phyloP scores from a whole-genome alignment of 2,329 filamentous ascomycete species.

The Botrytis cinerea region DNA sequence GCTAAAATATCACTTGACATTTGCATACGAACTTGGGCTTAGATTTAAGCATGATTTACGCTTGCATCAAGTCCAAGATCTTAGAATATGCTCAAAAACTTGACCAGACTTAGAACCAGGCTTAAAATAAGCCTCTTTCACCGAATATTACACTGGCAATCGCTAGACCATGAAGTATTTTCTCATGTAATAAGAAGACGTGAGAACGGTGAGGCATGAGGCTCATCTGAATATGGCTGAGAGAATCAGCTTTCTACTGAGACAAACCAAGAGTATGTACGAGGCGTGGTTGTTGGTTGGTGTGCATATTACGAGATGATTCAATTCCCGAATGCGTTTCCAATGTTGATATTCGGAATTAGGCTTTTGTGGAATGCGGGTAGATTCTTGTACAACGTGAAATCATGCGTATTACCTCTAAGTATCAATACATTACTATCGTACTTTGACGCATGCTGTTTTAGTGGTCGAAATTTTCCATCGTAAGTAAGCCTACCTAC shows the following conservation, averaged over 20 bases:
- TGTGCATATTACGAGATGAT: neutral
- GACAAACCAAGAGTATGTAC: constrained; percentile 10
- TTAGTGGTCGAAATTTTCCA: neutral
- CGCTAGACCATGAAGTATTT: neutral
- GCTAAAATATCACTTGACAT: constrained; percentile 10
- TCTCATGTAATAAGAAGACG: neutral
- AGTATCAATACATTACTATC: neutral
- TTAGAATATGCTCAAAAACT: neutral
- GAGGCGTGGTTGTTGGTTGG: neutral
- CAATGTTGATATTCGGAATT: neutral
- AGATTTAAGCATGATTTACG: neutral
- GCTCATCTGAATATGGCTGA: neutral
- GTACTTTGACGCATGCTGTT: neutral
- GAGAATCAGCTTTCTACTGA: neutral
- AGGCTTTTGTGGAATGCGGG: neutral
- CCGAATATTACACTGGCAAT: neutral
- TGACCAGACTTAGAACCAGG: neutral
- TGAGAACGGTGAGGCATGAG: neutral
- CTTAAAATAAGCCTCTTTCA: neutral
- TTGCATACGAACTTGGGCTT: neutral
- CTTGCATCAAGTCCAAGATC: neutral
- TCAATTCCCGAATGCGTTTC: neutral
- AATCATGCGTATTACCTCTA: neutral
- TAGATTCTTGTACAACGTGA: neutral
- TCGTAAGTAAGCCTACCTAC: constrained; percentile 10